Base-by-base conservation (phyloP, 2,329 filamentous ascomycete species). In the Diaporthe longicolla region DNA sequence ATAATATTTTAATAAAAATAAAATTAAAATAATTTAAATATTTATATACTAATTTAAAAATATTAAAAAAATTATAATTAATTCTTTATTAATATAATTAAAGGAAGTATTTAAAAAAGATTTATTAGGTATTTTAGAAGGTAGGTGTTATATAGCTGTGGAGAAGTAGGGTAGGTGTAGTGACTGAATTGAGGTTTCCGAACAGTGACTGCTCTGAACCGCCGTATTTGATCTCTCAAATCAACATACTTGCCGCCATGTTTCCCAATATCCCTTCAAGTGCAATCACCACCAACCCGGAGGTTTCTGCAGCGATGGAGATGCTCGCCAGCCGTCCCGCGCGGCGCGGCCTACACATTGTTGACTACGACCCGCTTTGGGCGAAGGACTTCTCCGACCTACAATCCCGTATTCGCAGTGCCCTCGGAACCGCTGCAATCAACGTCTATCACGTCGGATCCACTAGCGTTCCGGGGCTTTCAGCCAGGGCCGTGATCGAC, bases 401-500 rank as follows among this genome's bases (percentile, higher is more conserved):
- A 21, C 19, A 81, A 71, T 71, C 78, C 4, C 80, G 80, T 63
- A 85, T 87, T 63, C 55, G 77, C 21, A 74, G 76, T 1, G 84
- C 83, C 0, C 79, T 86, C 5, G 82, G 81, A n/a, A 57, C 77
- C 26, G 76, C 83, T 5, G 76, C 79, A 48, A 75, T 82, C n/a
- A 77, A 79, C 29, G 79, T 89, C 69, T 76, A 80, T 24, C 88
- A 89, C 77, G 81, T 85, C 43, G 88, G 88, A 35, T 89, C 86
- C 17, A 89, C 88, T 37, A 86, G 85, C 68, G 81, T 90, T 9
- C 85, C 86, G 0, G 81, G 79, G 10, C 82, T 90, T 4, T 82
- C 85, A 0, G 88, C 88, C 59, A 89, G 90, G 79, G 81, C 83
- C 40, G 80, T 89, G 61, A 87, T 90, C 61, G 88, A 90, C 77